These are phyloP conservation scores for Clitoria ternatea DNA, from an alignment of 306 rosid genomes.

Conservation along the genomic window DNA sequence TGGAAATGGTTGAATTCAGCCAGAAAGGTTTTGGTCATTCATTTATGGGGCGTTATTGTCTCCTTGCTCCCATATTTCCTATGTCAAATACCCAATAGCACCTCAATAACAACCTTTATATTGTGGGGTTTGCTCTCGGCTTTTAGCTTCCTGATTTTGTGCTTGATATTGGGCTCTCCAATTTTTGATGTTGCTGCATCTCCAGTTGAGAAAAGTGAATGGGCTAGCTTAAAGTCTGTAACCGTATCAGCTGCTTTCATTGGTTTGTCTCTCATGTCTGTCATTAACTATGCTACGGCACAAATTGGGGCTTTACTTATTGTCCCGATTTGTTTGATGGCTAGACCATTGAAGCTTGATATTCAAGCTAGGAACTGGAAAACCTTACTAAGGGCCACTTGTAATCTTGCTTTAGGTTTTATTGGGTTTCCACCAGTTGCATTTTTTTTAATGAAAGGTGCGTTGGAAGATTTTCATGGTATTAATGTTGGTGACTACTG, in stretches of 20 bases:
- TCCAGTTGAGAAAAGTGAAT: conserved; percentile 43
- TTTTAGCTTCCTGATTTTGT: conserved; percentile 47
- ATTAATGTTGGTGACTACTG: conserved; percentile 59
- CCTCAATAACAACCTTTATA: conserved; percentile 44
- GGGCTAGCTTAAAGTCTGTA: conserved; percentile 84
- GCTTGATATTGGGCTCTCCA: conserved; percentile 53
- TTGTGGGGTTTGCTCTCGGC: conserved; percentile 62
- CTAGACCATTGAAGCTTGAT: conserved; percentile 77
- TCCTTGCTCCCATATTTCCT: conserved; percentile 71
- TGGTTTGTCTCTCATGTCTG: conserved; percentile 86
- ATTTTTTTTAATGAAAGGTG: conserved; percentile 49
- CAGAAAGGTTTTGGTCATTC: conserved; percentile 63
- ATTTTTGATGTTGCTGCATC: conserved; percentile 32
- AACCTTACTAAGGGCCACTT: conserved; percentile 45
- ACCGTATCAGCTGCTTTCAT: conserved; percentile 69
- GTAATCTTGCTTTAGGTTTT: conserved; percentile 59
- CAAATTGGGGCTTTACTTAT: conserved; percentile 81
- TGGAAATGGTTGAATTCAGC: conserved; percentile 86
- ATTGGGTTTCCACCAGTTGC: conserved; percentile 72
- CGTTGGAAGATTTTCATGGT: conserved; percentile 44
- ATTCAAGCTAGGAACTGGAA: conserved; percentile 36
- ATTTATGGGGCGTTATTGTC: conserved; percentile 78
- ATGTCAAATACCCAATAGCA: conserved; percentile 52
- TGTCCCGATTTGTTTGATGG: conserved; percentile 78
- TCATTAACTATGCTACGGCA: conserved; percentile 88